Percentiles rank a stretch among this genome's conserved stretches.
These are phyloP conservation scores for Trichosporon coremiiforme DNA, from an alignment of 1,284 basidiomycete species.

Conservation along the genomic window DNA sequence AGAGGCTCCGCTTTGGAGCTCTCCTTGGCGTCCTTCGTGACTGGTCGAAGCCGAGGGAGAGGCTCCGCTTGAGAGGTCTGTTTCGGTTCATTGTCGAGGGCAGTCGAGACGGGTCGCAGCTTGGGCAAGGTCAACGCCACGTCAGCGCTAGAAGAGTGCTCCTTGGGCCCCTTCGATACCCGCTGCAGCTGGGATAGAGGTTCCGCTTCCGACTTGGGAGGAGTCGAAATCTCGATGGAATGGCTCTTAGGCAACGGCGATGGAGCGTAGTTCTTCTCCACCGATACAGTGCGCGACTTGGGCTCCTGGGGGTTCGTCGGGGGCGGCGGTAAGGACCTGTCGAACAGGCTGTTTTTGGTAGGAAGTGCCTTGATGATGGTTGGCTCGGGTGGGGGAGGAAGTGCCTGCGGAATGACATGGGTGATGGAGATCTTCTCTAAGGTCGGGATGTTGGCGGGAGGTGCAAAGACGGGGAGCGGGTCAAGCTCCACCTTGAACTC, in stretches of 20 bases:
- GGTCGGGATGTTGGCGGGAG: slow-evolving; percentile 2
- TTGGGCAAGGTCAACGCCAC: not conserved
- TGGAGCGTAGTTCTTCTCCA: not conserved
- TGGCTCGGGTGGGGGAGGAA: slow-evolving; percentile 13
- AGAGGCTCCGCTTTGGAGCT: not conserved
- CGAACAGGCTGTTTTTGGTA: slow-evolving; percentile 11
- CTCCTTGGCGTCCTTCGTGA: slow-evolving; percentile 15
- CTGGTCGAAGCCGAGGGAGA: not conserved
- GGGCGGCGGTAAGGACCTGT: slow-evolving; percentile 13
- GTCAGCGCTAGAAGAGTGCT: not conserved
- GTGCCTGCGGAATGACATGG: slow-evolving; percentile 2
- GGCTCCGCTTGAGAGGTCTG: not conserved
- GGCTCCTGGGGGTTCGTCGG: slow-evolving; percentile 20
- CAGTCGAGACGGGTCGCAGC: not conserved
- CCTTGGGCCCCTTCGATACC: slow-evolving; percentile 2
- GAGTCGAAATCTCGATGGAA: not conserved
- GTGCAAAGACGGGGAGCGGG: slow-evolving; percentile 20
- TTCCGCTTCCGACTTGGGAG: not conserved
- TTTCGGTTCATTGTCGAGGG: not conserved
- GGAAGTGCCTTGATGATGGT: slow-evolving; percentile 26
- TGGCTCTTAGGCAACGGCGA: not conserved
- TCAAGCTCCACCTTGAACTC: slow-evolving; percentile 28
- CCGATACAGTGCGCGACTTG: slow-evolving; percentile 18
- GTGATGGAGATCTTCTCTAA: slow-evolving; percentile 4
- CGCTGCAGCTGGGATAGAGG: not conserved